phyloP scores from a whole-genome alignment of 1,139 yeast species.

The Protomyces inouyei region DNA sequence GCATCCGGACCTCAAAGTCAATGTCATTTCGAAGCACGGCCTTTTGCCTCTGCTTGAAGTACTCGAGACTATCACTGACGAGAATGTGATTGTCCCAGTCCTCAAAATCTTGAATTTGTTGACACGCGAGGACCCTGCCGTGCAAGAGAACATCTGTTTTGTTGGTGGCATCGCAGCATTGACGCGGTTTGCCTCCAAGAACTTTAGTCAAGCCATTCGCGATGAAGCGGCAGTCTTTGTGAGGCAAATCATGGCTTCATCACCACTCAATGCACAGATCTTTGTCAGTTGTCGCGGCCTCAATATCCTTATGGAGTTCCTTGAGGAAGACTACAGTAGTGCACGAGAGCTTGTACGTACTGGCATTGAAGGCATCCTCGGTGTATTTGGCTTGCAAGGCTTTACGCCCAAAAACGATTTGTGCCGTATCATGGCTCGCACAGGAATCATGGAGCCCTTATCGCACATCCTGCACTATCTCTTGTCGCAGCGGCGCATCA shows the following conservation, averaged over 20 bases:
- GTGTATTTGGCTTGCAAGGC: conserved; percentile 46
- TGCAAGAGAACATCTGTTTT: conserved; percentile 50
- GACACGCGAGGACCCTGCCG: conserved; percentile 42
- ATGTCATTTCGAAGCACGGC: conserved; percentile 49
- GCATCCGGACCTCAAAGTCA: conserved; percentile 36
- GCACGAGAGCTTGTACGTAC: conserved; percentile 48
- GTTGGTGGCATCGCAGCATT: conserved; percentile 57
- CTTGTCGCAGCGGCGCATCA: conserved; percentile 29
- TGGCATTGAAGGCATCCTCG: conserved; percentile 48
- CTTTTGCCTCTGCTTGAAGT: conserved; percentile 49
- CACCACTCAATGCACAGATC: conserved; percentile 47
- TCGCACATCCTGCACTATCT: conserved; percentile 44
- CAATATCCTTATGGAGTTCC: conserved; percentile 48
- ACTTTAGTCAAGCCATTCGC: conserved; percentile 44
- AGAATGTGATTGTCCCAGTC: conserved; percentile 44
- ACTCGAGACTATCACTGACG: conserved; percentile 42
- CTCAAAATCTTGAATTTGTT: conserved; percentile 46
- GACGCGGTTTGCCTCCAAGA: conserved; percentile 41
- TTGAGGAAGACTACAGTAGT: conserved; percentile 48
- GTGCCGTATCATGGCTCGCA: conserved; percentile 51
- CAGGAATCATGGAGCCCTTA: conserved; percentile 51
- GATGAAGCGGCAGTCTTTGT: conserved; percentile 48
- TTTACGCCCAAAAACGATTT: conserved; percentile 48
- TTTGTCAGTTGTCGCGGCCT: conserved; percentile 58
- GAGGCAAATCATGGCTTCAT: conserved; percentile 40